Base-by-base conservation (phyloP, 2,329 filamentous ascomycete genomes). In the Fonsecaea pugnacius region DNA sequence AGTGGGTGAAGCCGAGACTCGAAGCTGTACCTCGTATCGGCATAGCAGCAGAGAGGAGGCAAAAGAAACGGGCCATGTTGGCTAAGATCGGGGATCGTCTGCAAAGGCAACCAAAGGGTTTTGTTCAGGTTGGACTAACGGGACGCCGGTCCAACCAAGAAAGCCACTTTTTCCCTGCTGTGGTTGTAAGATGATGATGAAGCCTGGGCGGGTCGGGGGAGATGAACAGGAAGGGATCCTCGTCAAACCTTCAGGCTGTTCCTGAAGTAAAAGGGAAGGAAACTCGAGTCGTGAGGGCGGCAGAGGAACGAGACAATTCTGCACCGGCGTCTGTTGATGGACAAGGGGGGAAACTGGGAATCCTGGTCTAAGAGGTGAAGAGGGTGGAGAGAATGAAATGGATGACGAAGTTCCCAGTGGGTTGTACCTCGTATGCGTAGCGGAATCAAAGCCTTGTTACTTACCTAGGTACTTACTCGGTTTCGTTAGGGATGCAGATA, bases 231-330 rank as follows among this genome's bases (percentile, higher is more conserved):
- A 38, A 27, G 43, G 43, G 43, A 43, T 43, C 43, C 43, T 21
- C 18, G 43, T 48, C 43, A 48, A 48, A 48, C 43, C 43, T 48
- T 48, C 43, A 48, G 43, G 43, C 43, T 24, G 43, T 48, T 48
- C 24, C 8, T 48, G 43, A 9, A 48, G 40, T n/a, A 27, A 4
- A 30, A 12, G 14, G 1, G 18, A 48, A 14, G 18, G 43, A 24
- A 16, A n/a, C 40, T 48, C 43, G 43, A 46, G 8, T 46, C 21
- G 7, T 16, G 35, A 38, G 35, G 35, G 35, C 27, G 27, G 27
- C 27, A 30, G 27, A 16, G 4, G 5, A 40, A 40, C 36, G 36
- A 40, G 36, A 30, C 27, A 6, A 30, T 30, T 30, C 27, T 30
- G 27, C 3, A 30, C 27, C 27, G 27, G 27, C 27, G 3, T 30